Base-by-base conservation (phyloP, 2,329 filamentous ascomycete genomes). In the Lachnellula arida region DNA sequence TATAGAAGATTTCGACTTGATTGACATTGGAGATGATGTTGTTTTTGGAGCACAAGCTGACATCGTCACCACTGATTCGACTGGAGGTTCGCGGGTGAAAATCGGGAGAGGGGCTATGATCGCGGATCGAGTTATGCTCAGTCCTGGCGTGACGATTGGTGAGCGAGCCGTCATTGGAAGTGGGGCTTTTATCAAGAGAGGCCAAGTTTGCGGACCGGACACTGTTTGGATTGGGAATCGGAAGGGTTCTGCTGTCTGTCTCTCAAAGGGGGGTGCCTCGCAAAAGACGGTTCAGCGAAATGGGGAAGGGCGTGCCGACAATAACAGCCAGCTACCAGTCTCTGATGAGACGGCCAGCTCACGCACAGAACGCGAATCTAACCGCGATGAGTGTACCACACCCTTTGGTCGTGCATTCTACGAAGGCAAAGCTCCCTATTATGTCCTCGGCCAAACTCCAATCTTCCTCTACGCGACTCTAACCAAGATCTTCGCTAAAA, bases 391-490 rank as follows among this genome's bases (percentile, higher is more conserved):
- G 19, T 60, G 69, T 6, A 73, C 73, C 3, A 71, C 66, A 35
- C 79, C 80, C 0, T 83, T 84, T 59, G 80, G 80, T 32, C 74
- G 78, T 9, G 80, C 80, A 2, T 82, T 82, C 66, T 82, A 82
- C 67, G 70, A 76, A 46, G 72, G 73, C 17, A 67, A 76, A 48
- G 77, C 79, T 2, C 71, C 76, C 1, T 82, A 81, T 69, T 70
- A 71, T 43, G 80, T 82, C 23, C 68, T 79, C 43, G 73, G 75
- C 2, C 75, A 74, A 11, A 72, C 72, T 53, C 66, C 72, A 12
- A 81, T 81, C 60, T 76, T 79, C 63, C 67, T 73, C 55, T 82
- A 82, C 67, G 80, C 77, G 1, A 68, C 73, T 9, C 67, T 76
- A 59, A 72, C 75, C 48, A 73, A 73, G 9, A 69, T 81, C 39